phyloP scores from a whole-genome alignment of 768 basidiomycete species.

The Leccinum arenicola region DNA sequence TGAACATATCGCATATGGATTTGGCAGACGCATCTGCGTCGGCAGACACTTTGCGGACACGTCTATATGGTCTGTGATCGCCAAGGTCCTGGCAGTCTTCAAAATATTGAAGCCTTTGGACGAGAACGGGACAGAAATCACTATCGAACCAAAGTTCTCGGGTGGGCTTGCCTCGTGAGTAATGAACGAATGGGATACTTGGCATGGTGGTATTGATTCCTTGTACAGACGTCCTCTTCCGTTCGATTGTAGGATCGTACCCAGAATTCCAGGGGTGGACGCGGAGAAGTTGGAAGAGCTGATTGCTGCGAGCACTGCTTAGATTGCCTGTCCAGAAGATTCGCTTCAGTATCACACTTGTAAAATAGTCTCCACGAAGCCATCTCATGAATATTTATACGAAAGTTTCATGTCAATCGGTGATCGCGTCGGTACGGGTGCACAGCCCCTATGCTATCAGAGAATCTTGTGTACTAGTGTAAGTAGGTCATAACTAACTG shows the following conservation, averaged over 20 bases:
- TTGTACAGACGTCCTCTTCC: background rate
- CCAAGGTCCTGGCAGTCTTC: background rate
- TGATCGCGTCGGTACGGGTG: no score
- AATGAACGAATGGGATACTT: background rate
- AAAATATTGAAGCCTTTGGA: background rate
- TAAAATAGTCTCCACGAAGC: no score
- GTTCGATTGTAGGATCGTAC: background rate
- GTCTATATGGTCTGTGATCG: background rate
- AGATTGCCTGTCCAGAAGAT: background rate
- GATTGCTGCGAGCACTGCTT: background rate
- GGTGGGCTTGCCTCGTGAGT: background rate
- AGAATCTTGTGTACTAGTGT: no score
- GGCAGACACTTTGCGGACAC: background rate
- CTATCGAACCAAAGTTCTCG: background rate
- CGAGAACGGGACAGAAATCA: background rate
- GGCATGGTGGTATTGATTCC: background rate
- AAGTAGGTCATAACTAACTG: no score
- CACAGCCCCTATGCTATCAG: no score
- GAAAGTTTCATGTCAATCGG: no score
- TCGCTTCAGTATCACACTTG: no score
- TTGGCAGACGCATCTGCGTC: background rate
- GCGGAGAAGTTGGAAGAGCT: background rate
- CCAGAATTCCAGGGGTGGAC: background rate
- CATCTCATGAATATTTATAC: no score
- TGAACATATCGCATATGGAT: background rate